Conservation (phyloP, 306 rosid species). For the Arachis stenosperma region DNA sequence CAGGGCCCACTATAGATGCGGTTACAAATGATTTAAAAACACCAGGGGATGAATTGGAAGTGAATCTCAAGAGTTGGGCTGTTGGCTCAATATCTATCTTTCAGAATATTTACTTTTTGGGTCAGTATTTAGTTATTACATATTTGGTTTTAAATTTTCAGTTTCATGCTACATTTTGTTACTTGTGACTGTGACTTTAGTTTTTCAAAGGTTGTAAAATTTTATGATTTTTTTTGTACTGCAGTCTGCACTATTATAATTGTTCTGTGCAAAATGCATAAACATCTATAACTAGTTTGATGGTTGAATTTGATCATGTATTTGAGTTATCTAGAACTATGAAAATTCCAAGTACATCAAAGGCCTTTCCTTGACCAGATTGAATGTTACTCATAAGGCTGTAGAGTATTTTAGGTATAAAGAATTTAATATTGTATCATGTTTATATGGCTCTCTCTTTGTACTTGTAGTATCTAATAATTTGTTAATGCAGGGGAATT, state of each 20-base stretch:
- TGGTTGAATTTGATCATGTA: conserved; percentile 22
- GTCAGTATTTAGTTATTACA: conserved; percentile 48
- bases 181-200: neutral
- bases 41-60: conserved; percentile 53
- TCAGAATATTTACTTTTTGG: conserved; percentile 58
- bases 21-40: neutral
- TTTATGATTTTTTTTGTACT: conserved; percentile 4
- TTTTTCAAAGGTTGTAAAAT: neutral
- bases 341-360: conserved; percentile 39
- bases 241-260: neutral
- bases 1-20: too few species aligned
- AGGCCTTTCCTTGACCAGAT: conserved; percentile 58
- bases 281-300: conserved; percentile 15
- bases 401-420: conserved; percentile 64
- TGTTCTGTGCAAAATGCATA: conserved; percentile 16
- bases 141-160: conserved; percentile 19
- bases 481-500: conserved; percentile 48
- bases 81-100: conserved; percentile 70
- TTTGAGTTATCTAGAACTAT: neutral
- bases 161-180: conserved; percentile 10
- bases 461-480: conserved; percentile 29
- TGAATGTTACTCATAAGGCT: conserved; percentile 67
- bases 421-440: conserved; percentile 15
- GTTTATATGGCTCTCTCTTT: neutral
- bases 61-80: conserved; percentile 62